Evolutionary conservation across 1,284 basidiomycete species (phyloP).

Genomic region (Entoloma clypeatum): DNA sequence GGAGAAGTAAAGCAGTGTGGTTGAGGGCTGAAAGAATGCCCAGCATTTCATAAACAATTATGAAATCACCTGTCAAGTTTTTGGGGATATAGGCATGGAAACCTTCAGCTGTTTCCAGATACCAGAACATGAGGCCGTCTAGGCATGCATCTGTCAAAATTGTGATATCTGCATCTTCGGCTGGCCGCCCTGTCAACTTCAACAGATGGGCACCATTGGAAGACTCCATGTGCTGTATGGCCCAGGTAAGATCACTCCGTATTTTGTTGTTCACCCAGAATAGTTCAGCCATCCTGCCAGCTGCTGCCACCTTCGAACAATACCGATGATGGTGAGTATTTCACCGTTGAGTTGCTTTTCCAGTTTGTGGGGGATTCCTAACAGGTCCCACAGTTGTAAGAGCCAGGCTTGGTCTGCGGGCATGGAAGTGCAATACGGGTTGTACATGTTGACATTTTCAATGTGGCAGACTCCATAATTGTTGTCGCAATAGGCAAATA

Average conservation of each 20-base stretch:
- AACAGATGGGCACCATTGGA: background rate
- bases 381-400: slow-evolving; percentile 35
- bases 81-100: slow-evolving; percentile 1
- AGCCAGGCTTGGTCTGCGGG: slow-evolving; percentile 31
- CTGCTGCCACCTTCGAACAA: slow-evolving; percentile 27
- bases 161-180: background rate
- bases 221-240: background rate
- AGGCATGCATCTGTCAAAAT: slow-evolving; percentile 6
- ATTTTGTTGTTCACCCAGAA: slow-evolving; percentile 29
- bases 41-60: slow-evolving; percentile 8
- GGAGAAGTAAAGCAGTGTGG: background rate
- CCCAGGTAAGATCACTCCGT: slow-evolving; percentile 10
- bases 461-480: slow-evolving; percentile 25
- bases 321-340: slow-evolving; percentile 20
- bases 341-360: slow-evolving; percentile 35
- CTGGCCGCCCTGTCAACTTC: background rate
- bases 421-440: slow-evolving; percentile 24
- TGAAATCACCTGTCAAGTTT: slow-evolving; percentile 5
- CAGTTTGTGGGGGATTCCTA: slow-evolving; percentile 36
- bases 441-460: slow-evolving; percentile 22
- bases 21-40: background rate
- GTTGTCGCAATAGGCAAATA: slow-evolving; percentile 36
- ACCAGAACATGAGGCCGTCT: slow-evolving; percentile 5
- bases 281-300: slow-evolving; percentile 31
- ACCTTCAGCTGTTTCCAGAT: background rate